These are phyloP conservation scores for Candida odintsovae DNA, from an alignment of 805 yeast genomes.

Conservation along the genomic window DNA sequence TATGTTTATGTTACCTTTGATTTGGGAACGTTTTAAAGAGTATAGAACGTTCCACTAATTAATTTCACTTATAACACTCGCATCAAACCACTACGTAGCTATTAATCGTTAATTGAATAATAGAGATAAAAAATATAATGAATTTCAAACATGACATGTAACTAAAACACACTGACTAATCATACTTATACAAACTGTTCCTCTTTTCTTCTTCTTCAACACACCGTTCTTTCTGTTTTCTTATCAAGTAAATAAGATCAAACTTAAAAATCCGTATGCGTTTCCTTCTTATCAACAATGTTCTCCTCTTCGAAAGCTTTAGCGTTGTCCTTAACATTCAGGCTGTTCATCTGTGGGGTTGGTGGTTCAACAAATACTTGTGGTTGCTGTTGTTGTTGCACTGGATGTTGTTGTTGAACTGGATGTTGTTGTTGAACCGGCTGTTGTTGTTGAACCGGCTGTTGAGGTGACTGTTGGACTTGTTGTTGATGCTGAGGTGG, in stretches of 20 bases:
- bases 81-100: not conserved
- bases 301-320: constrained; percentile 4
- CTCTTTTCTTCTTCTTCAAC: not conserved
- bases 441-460: not conserved
- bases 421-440: not conserved
- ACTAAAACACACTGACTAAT: not conserved
- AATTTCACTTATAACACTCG: too few relatives aligned
- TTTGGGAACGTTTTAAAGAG: not conserved
- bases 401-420: not conserved
- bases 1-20: not conserved
- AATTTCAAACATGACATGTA: not conserved
- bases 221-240: not conserved
- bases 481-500: constrained; percentile 1
- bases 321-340: not conserved
- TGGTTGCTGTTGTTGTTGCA: not conserved
- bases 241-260: not conserved
- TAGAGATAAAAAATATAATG: not conserved
- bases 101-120: not conserved
- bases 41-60: not conserved
- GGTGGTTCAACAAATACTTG: constrained; percentile 13
- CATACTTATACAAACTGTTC: not conserved
- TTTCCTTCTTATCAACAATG: constrained; percentile 19
- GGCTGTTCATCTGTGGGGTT: constrained; percentile 5
- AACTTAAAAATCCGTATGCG: constrained; percentile 16
- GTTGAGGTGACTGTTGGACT: not conserved